A percentile compares a stretch with the other conserved stretches of the same genome.
Conservation (phyloP, 75 land plant genomes). For the Cryptomeria japonica region DNA sequence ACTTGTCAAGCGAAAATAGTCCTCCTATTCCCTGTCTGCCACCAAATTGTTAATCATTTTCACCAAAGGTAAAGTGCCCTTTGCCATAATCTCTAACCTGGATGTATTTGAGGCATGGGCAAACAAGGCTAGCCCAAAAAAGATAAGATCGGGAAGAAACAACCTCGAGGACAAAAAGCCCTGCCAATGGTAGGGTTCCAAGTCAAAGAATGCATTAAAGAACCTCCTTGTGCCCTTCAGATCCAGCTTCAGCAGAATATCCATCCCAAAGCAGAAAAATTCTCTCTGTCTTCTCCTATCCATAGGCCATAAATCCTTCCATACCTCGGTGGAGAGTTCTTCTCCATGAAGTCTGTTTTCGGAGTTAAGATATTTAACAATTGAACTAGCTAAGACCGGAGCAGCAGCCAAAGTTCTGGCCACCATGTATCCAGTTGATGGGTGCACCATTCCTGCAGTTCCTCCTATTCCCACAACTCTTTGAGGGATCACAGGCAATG, state of each 20-base stretch:
- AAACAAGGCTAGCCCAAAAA: constrained; percentile 76
- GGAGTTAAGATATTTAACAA: constrained; percentile 58
- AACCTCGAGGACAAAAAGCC: constrained; percentile 94
- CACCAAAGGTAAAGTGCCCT: constrained; percentile 69
- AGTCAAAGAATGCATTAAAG: constrained; percentile 90
- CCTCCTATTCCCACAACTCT: constrained; percentile 87
- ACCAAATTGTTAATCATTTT: constrained; percentile 68
- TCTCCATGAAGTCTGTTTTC: constrained; percentile 23
- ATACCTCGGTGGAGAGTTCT: constrained; percentile 71
- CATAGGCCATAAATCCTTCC: constrained; percentile 95
- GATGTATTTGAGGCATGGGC: constrained; percentile 69
- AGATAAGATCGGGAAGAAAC: constrained; percentile 71
- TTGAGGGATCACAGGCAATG: constrained; percentile 90
- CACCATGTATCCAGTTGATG: constrained; percentile 93
- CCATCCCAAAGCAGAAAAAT: constrained; percentile 99
- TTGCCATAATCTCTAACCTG: constrained; percentile 80
- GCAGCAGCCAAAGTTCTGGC: constrained; percentile 82
- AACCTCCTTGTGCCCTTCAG: constrained; percentile 84
- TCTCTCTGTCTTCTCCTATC: constrained; percentile 89
- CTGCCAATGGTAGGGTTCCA: constrained; percentile 93
- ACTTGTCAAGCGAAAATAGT: neutral
- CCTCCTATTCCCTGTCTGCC: constrained; percentile 42
- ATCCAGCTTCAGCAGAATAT: constrained; percentile 91
- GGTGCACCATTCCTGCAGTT: constrained; percentile 89
- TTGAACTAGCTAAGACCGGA: constrained; percentile 63